A percentile compares a stretch with the other conserved stretches of the same genome.
Evolutionary conservation across 176 grass and related monocot species (phyloP).

Genomic region (Themeda triandra): DNA sequence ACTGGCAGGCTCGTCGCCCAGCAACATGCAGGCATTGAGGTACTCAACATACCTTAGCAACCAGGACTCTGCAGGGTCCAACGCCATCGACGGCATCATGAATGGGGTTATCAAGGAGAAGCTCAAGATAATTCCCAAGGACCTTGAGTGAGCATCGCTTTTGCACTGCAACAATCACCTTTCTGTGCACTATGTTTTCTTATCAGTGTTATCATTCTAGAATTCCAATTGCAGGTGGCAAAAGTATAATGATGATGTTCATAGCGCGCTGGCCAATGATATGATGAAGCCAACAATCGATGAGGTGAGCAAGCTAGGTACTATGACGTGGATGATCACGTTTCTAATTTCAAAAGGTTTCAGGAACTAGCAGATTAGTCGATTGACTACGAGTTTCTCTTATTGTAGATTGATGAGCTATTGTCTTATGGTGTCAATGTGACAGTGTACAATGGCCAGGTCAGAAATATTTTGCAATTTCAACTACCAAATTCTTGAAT

Average conservation of each 20-base stretch:
- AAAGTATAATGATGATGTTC: constrained; percentile 17
- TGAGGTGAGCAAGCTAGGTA: constrained; percentile 33
- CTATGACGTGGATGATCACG: neutral
- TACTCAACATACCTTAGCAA: constrained; percentile 50
- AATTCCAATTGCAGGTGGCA: constrained; percentile 8
- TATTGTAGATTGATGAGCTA: constrained; percentile 47
- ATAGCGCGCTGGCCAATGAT: constrained; percentile 46
- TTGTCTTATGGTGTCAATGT: constrained; percentile 57
- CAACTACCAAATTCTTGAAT: neutral
- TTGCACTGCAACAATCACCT: neutral
- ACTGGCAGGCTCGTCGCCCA: neutral
- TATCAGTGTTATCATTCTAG: neutral
- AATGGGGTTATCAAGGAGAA: constrained; percentile 78
- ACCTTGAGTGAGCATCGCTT: neutral
- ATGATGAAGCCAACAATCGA: constrained; percentile 83
- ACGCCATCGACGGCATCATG: constrained; percentile 48
- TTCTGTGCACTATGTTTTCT: neutral
- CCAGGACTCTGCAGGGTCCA: neutral
- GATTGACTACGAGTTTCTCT: too few relatives aligned
- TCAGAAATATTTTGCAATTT: neutral
- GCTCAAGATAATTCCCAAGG: constrained; percentile 75
- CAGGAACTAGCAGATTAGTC: too few relatives aligned
- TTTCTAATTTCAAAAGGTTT: neutral
- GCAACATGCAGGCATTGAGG: neutral
- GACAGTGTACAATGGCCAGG: constrained; percentile 74